Percentiles rank a stretch among this genome's conserved stretches.
These are phyloP conservation scores for Cladorrhinum sp. DNA, from an alignment of 2,329 filamentous ascomycete genomes.

Conservation along the genomic window DNA sequence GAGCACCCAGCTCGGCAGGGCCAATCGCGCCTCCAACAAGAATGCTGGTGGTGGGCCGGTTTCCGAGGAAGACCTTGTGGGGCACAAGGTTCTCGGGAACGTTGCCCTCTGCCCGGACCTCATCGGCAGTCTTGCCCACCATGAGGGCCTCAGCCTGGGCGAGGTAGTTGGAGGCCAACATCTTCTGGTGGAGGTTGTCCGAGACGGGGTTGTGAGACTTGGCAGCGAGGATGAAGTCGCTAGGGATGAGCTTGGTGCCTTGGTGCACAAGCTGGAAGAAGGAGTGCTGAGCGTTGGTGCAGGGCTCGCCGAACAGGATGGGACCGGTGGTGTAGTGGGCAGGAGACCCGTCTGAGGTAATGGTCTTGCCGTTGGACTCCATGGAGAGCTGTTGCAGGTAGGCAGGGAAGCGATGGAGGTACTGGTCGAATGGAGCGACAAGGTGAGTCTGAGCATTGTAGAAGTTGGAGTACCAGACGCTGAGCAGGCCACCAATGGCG, in stretches of 20 bases:
- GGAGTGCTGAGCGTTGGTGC: slow-evolving; percentile 98
- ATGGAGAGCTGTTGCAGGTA: slow-evolving; percentile 99
- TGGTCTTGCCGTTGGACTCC: slow-evolving; percentile 98
- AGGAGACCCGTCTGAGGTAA: slow-evolving; percentile 81
- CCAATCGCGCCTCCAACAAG: slow-evolving; percentile 88
- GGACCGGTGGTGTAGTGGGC: slow-evolving; percentile 97
- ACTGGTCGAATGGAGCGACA: slow-evolving; percentile 97
- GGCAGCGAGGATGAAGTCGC: slow-evolving; percentile 95
- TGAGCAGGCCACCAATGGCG: slow-evolving; percentile 83
- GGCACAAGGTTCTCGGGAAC: slow-evolving; percentile 69
- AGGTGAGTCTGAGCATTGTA: slow-evolving; percentile 97
- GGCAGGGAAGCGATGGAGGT: slow-evolving; percentile 96
- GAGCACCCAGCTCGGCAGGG: slow-evolving; percentile 83
- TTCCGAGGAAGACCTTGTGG: slow-evolving; percentile 99
- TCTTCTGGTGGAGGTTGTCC: slow-evolving; percentile 91
- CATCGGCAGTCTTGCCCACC: slow-evolving; percentile 82
- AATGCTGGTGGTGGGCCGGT: slow-evolving; percentile 94
- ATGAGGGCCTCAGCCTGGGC: slow-evolving; percentile 85
- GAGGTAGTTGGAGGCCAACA: slow-evolving; percentile 90
- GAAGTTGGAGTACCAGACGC: slow-evolving; percentile 99
- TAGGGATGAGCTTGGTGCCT: slow-evolving; percentile 96
- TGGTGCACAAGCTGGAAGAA: slow-evolving; percentile 99
- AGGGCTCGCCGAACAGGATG: slow-evolving; percentile 95
- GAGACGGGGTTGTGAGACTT: slow-evolving; percentile 96
- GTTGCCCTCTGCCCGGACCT: slow-evolving; percentile 73